phyloP scores from a whole-genome alignment of 371 early-diverging fungal species.

The Lichtheimia ramosa region DNA sequence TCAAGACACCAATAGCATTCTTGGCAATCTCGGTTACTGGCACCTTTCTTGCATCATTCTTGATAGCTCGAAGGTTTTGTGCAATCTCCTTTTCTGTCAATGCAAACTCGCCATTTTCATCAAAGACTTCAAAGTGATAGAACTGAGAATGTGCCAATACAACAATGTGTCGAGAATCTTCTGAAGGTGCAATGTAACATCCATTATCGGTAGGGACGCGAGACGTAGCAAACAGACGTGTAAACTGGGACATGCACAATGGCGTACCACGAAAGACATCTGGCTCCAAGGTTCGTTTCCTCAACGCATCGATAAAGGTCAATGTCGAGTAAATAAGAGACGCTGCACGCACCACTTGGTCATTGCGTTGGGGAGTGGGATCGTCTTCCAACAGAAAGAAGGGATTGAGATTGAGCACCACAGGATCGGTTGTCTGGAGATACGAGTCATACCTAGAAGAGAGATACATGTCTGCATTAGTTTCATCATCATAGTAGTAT shows the following conservation, averaged over 20 bases:
- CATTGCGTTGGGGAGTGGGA: constrained; percentile 50
- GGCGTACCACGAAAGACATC: constrained; percentile 67
- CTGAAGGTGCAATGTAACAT: constrained; percentile 49
- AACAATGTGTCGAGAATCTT: constrained; percentile 57
- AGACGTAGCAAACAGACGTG: constrained; percentile 59
- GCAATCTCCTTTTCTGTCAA: constrained; percentile 54
- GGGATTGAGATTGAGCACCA: constrained; percentile 53
- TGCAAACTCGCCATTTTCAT: constrained; percentile 42
- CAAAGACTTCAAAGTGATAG: constrained; percentile 69
- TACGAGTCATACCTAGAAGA: constrained; percentile 49
- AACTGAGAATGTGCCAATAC: constrained; percentile 67
- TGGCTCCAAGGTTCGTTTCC: constrained; percentile 56
- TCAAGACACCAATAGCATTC: constrained; percentile 64
- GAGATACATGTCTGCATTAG: not conserved
- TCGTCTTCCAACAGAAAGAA: constrained; percentile 57
- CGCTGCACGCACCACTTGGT: constrained; percentile 52
- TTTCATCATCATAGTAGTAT: not conserved
- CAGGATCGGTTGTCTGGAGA: constrained; percentile 44
- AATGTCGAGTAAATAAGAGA: constrained; percentile 54
- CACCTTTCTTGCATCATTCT: constrained; percentile 34
- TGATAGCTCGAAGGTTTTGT: constrained; percentile 44
- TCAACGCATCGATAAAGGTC: constrained; percentile 50
- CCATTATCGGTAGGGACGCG: constrained; percentile 60
- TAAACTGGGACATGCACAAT: constrained; percentile 69
- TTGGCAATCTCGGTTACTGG: constrained; percentile 45